These are phyloP conservation scores for Phytophthora meadii DNA, from an alignment of 352 stramenopile genomes.

Conservation along the genomic window DNA sequence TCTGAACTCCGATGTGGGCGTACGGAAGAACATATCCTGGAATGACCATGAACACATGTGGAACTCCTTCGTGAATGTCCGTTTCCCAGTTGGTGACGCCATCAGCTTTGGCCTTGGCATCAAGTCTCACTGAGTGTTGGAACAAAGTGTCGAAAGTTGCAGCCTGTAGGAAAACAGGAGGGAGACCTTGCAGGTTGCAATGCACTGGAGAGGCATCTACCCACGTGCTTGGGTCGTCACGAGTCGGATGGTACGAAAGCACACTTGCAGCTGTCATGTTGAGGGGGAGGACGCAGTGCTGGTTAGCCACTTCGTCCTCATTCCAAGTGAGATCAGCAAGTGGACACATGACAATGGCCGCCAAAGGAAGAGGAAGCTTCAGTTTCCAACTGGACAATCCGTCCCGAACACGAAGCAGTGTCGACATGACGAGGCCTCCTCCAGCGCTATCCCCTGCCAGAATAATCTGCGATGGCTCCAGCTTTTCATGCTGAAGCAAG, in stretches of 20 bases:
- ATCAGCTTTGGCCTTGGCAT: slow-evolving; percentile 32
- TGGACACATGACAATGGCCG: slow-evolving; percentile 42
- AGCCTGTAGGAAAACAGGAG: slow-evolving; percentile 43
- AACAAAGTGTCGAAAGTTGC: slow-evolving; percentile 42
- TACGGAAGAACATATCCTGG: slow-evolving; percentile 41
- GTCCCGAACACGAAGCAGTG: slow-evolving; percentile 42
- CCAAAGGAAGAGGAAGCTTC: slow-evolving; percentile 31
- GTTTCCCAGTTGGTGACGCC: slow-evolving; percentile 43
- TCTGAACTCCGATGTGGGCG: slow-evolving; percentile 24
- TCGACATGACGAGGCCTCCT: slow-evolving; percentile 47
- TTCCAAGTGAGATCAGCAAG: slow-evolving; percentile 49
- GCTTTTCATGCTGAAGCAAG: slow-evolving; percentile 42
- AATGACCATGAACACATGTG: slow-evolving; percentile 52
- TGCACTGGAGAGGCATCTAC: slow-evolving; percentile 41
- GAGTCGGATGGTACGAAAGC: slow-evolving; percentile 25
- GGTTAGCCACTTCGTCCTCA: slow-evolving; percentile 12
- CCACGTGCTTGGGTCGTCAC: slow-evolving; percentile 35
- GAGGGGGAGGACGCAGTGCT: slow-evolving; percentile 40
- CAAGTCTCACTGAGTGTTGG: slow-evolving; percentile 37
- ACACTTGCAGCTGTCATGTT: slow-evolving; percentile 22
- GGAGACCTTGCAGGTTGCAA: slow-evolving; percentile 40
- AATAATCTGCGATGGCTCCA: slow-evolving; percentile 42
- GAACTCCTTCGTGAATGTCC: slow-evolving; percentile 43
- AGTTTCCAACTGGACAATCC: slow-evolving; percentile 25
- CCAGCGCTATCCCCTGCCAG: slow-evolving; percentile 50